These are phyloP conservation scores for Coprinopsis cinerea DNA, from an alignment of 768 basidiomycete species.

Conservation along the genomic window DNA sequence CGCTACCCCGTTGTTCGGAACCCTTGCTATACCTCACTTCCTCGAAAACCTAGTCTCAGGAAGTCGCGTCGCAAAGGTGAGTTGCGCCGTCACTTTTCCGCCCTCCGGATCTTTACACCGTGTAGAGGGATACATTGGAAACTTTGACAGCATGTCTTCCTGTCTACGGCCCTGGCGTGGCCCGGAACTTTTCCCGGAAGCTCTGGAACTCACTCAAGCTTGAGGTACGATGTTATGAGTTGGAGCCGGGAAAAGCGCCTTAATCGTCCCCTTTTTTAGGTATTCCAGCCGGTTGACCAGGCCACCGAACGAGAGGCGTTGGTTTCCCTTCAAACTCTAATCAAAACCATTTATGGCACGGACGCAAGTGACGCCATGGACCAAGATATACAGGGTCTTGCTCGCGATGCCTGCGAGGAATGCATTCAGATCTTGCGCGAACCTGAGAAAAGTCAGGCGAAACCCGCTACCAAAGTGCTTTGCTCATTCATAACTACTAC, in stretches of 20 bases:
- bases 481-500: conserved; percentile 74
- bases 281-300: conserved; percentile 86
- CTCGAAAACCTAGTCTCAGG: conserved; percentile 87
- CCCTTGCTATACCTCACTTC: conserved; percentile 80
- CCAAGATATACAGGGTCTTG: conserved; percentile 49
- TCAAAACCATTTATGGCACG: conserved; percentile 62
- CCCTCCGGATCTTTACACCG: not conserved
- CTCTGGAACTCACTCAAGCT: conserved; percentile 91
- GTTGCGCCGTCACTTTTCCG: not conserved
- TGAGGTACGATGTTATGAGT: conserved; percentile 85
- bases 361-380: conserved; percentile 34
- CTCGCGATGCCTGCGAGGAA: conserved; percentile 72
- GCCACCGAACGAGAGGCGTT: conserved; percentile 73
- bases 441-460: conserved; percentile 91
- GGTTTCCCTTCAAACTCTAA: conserved; percentile 62
- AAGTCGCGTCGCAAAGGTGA: conserved; percentile 77
- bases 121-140: conserved; percentile 81
- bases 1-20: conserved; percentile 78
- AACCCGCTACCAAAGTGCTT: conserved; percentile 79
- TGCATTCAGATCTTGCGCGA: conserved; percentile 76
- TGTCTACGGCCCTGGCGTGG: conserved; percentile 67
- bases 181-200: conserved; percentile 58
- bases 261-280: conserved; percentile 36
- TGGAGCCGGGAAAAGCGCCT: conserved; percentile 2
- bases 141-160: conserved; percentile 76